These are phyloP conservation scores for Talaromyces proteolyticus DNA, from an alignment of 495 filamentous ascomycete genomes.

Conservation along the genomic window DNA sequence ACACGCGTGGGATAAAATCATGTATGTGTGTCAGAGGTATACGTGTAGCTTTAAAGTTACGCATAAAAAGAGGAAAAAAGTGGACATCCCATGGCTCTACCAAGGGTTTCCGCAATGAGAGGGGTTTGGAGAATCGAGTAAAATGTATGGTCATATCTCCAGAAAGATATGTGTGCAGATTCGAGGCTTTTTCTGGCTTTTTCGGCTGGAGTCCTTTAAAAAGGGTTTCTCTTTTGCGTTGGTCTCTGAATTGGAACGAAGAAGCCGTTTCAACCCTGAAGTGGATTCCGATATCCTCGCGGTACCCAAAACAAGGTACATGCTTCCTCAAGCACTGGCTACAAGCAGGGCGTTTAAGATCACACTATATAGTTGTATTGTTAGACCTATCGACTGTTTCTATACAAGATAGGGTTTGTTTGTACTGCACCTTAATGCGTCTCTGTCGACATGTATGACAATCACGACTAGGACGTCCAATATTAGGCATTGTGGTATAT, in stretches of 20 bases:
- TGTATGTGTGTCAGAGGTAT: no score
- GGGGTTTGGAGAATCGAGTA: not conserved
- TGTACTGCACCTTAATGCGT: not conserved
- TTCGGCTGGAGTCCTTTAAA: no score
- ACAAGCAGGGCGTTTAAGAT: not conserved
- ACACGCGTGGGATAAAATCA: not conserved
- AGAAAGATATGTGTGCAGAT: no score
- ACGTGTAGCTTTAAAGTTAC: not conserved
- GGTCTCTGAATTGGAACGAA: not conserved
- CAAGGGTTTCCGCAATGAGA: not conserved
- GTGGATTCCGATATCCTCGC: not conserved
- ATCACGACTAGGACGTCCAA: not conserved
- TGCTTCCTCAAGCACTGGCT: not conserved
- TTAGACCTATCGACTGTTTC: not conserved
- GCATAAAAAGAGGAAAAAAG: not conserved
- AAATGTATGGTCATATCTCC: no score
- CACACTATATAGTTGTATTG: not conserved
- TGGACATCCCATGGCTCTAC: not conserved
- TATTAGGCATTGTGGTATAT: not conserved
- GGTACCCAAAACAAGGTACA: not conserved
- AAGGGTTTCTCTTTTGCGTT: no score
- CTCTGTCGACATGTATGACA: not conserved
- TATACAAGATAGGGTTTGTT: not conserved
- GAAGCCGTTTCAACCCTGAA: not conserved
- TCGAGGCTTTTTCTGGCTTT: no score